Conservation (phyloP, 352 stramenopile species). For the Pythium folliculosum region DNA sequence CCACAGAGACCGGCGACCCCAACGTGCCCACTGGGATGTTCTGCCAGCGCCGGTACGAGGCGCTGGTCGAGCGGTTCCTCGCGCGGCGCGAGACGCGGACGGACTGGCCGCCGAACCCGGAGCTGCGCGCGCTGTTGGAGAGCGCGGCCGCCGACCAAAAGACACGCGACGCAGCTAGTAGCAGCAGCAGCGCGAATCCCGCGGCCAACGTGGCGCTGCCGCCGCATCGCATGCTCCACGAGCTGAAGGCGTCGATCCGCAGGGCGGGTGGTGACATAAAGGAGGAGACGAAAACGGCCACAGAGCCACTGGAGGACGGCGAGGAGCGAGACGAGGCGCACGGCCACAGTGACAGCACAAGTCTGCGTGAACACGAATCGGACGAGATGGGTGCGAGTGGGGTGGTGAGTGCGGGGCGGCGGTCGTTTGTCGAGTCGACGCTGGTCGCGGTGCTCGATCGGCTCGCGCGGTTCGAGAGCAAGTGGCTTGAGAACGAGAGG, state of each 20-base stretch:
- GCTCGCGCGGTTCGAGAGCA: neutral
- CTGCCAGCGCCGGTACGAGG: slow-evolving; percentile 4
- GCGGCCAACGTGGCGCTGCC: neutral
- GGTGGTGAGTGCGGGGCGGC: neutral
- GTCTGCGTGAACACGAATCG: no score
- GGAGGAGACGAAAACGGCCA: no score
- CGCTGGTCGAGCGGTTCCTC: slow-evolving; percentile 4
- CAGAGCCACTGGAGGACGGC: no score
- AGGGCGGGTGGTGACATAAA: neutral
- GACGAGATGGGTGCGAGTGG: neutral
- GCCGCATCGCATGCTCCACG: neutral
- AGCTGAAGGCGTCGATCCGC: neutral
- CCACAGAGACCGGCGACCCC: neutral
- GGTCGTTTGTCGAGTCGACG: slow-evolving; percentile 20
- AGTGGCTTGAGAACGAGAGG: slow-evolving; percentile 10
- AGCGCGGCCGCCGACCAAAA: neutral
- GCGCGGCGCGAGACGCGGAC: neutral
- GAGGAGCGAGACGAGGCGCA: no score
- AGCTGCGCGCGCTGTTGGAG: neutral
- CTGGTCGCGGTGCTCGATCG: slow-evolving; percentile 5
- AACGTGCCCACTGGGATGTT: neutral
- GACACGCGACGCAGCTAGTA: neutral
- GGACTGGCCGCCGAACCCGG: neutral
- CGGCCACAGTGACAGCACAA: no score
- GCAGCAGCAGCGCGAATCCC: neutral